Conservation (phyloP, 805 yeast species). For the Cyberlindnera euphorbiiphila region DNA sequence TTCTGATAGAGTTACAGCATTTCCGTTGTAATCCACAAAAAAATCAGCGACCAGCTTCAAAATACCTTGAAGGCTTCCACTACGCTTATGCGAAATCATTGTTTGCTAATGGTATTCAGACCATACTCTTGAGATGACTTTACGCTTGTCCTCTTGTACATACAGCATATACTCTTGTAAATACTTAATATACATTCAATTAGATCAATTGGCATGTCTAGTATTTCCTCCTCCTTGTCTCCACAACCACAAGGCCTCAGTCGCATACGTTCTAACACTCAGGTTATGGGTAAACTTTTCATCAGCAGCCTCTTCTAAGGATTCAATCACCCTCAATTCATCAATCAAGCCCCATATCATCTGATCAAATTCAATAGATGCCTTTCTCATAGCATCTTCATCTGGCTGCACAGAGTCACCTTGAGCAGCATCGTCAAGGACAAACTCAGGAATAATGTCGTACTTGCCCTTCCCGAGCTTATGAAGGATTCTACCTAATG, state of each 20-base stretch:
- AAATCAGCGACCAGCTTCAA: too few species aligned
- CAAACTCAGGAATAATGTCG: slow-evolving; percentile 46
- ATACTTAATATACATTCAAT: neutral
- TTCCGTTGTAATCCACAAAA: too few species aligned
- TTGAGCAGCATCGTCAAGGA: slow-evolving; percentile 29
- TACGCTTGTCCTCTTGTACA: too few species aligned
- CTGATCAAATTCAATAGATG: slow-evolving; percentile 32
- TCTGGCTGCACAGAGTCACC: slow-evolving; percentile 28
- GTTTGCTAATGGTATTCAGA: too few species aligned
- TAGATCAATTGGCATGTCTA: slow-evolving; percentile 24
- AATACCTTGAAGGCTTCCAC: too few species aligned
- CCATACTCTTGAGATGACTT: too few species aligned
- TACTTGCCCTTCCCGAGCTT: slow-evolving; percentile 66
- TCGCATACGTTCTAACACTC: slow-evolving; percentile 76
- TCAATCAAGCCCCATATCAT: slow-evolving; percentile 70
- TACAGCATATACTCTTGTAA: too few species aligned
- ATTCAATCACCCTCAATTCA: slow-evolving; percentile 57
- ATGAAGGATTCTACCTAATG: slow-evolving; percentile 81
- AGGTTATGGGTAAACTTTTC: slow-evolving; percentile 59
- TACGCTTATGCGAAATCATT: too few species aligned
- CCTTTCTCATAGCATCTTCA: slow-evolving; percentile 32
- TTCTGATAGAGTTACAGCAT: too few species aligned
- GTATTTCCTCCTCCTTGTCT: slow-evolving; percentile 44
- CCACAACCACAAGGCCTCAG: slow-evolving; percentile 92
- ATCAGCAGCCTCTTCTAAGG: slow-evolving; percentile 64